Conservation (phyloP, 345 rosid genomes). For the Balakata baccata region DNA sequence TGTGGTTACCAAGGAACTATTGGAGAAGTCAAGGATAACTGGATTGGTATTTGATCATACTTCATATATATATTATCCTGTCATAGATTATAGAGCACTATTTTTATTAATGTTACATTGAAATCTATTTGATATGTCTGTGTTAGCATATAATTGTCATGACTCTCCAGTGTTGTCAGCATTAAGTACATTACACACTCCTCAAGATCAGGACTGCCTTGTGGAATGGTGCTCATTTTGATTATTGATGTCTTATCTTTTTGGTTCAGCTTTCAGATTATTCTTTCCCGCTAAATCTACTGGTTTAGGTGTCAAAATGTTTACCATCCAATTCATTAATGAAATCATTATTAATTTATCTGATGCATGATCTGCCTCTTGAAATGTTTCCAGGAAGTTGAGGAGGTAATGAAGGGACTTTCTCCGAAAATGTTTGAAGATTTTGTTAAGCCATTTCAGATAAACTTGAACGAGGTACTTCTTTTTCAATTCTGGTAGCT, state of each 20-base stretch:
- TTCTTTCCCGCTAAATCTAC: neutral
- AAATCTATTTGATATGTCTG: neutral
- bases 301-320: neutral
- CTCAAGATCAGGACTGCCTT: no score
- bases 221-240: neutral
- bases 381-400: constrained; percentile 61
- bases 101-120: no score
- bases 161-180: no score
- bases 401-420: constrained; percentile 57
- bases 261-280: neutral
- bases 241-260: neutral
- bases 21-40: constrained; percentile 79
- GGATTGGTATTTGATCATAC: constrained; percentile 64
- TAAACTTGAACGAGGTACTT: constrained; percentile 63
- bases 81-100: neutral
- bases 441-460: constrained; percentile 80
- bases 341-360: neutral
- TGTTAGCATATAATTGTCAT: neutral
- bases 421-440: constrained; percentile 80
- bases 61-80: neutral
- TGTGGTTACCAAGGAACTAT: constrained; percentile 57
- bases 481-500: constrained; percentile 12
- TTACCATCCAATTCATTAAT: neutral
- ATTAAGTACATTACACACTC: no score
- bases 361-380: constrained; percentile 1